Base-by-base conservation (phyloP, 78 protist genomes). In the Speleostelium caveatum region DNA sequence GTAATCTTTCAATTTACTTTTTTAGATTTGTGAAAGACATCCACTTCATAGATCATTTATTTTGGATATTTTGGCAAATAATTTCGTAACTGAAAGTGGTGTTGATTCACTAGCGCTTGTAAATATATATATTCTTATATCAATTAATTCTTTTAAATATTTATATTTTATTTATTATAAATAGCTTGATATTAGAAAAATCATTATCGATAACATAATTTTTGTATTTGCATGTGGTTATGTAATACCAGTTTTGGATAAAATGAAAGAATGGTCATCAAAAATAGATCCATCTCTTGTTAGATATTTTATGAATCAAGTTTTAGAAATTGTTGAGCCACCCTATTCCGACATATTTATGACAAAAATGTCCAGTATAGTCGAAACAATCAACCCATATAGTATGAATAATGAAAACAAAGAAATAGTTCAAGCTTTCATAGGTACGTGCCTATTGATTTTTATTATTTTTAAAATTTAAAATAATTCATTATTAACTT, bases 221-320 rank as follows among this genome's bases (percentile, higher is more conserved):
- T 83, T 56, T 69, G 30, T 83, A 59, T 83, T 83, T 83, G 17
- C 75, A 12, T 83, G 71, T 39, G 90, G 90, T 4, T 59, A 69
- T 69, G 90, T 83, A 16, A 69, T 83, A 39, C 90, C 90, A 26
- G 90, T 83, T 12, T 41, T 83, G 12, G 75, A 83, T 83, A 49
- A 41, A 4, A 69, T 83, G 19, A 49, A 69, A 39, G 22, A 41
- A 12, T 83, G 90, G 90, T 58, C 78, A 32, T 60, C 71, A 38
- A 67, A 69, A 35, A 83, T 83, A 38, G 90, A 83, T 59, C 90
- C 90, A 2, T 83, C 90, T 0, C 41, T 83, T n/a, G 62, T 65
- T 38, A 39, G 90, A 39, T 83, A 83, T 62, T 83, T 83, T 69
- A 83, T 69, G 12, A 83, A 83, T 59, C 90, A 83, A 41, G 90